phyloP scores from a whole-genome alignment of 2,329 filamentous ascomycete species.

The Epichloe brachyelytri region DNA sequence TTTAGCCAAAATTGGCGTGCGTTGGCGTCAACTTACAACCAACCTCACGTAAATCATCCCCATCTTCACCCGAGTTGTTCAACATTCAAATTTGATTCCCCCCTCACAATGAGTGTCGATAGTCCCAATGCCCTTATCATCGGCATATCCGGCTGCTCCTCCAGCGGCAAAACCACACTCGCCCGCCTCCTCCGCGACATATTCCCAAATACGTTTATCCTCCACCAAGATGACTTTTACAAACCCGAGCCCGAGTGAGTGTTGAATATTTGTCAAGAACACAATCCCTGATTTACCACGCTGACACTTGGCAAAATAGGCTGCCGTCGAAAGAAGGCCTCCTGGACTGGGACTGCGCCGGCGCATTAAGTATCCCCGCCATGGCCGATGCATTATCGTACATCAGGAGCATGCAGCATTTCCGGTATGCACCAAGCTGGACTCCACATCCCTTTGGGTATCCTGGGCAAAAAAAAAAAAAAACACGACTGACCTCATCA shows the following conservation, averaged over 20 bases:
- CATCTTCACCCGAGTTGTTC: not conserved
- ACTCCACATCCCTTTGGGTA: no score
- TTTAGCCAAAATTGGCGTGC: no score
- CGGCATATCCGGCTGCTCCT: conserved; percentile 80
- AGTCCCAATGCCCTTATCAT: conserved; percentile 46
- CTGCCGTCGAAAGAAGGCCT: conserved; percentile 47
- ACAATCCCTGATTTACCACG: not conserved
- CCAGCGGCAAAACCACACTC: conserved; percentile 89
- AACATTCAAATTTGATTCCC: not conserved
- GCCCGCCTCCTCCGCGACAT: conserved; percentile 72
- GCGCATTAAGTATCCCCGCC: conserved; percentile 57
- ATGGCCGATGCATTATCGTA: conserved; percentile 56
- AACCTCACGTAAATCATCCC: no score
- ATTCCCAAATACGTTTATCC: conserved; percentile 64
- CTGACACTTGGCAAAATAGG: conserved; percentile 18
- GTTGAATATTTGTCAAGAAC: not conserved
- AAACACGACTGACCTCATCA: not conserved
- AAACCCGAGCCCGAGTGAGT: conserved; percentile 58
- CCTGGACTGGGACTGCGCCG: conserved; percentile 85
- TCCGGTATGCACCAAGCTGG: conserved; percentile 29
- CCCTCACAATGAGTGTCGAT: conserved; percentile 18
- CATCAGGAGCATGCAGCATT: conserved; percentile 56
- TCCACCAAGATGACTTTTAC: conserved; percentile 97
- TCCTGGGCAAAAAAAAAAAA: no score
- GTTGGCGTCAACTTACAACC: not conserved